phyloP scores from a whole-genome alignment of 1,284 basidiomycete species.

The Boletus semigastroideus region DNA sequence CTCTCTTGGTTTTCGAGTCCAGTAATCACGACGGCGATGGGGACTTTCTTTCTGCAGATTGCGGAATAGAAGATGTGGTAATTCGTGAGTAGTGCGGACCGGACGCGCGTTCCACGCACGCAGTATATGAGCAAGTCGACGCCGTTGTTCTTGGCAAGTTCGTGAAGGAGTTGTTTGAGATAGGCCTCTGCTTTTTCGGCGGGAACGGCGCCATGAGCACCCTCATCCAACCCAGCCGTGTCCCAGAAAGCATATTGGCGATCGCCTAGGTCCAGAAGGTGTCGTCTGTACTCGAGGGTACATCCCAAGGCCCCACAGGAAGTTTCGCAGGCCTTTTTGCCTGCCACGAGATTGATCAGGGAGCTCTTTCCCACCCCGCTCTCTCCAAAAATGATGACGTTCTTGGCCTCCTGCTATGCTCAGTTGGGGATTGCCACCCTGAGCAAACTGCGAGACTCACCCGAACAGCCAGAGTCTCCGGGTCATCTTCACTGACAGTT shows the following conservation, averaged over 20 bases:
- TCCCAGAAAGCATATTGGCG: conserved; percentile 25
- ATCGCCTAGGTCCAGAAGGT: conserved; percentile 11
- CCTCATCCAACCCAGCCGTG: conserved; percentile 32
- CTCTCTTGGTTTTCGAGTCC: conserved; percentile 30
- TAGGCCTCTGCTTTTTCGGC: conserved; percentile 28
- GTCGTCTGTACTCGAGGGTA: conserved; percentile 20
- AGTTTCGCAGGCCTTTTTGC: conserved; percentile 14
- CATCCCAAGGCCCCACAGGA: conserved; percentile 29
- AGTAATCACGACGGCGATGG: conserved; percentile 30
- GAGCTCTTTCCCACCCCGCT: conserved; percentile 32
- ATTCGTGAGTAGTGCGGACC: conserved; percentile 26
- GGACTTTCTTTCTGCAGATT: conserved; percentile 32
- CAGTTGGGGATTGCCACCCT: neutral
- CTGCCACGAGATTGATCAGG: conserved; percentile 24
- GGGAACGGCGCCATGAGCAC: conserved; percentile 24
- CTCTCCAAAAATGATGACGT: conserved; percentile 29
- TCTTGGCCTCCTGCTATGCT: conserved; percentile 17
- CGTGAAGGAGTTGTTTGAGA: conserved; percentile 29
- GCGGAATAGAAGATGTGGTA: conserved; percentile 33
- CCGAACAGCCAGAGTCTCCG: neutral
- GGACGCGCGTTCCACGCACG: conserved; percentile 30
- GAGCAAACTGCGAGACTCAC: conserved; percentile 9
- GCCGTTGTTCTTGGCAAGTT: conserved; percentile 20
- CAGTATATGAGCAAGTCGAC: conserved; percentile 31
- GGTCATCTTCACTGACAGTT: conserved; percentile 2